These are phyloP conservation scores for Thermothelomyces thermophilus DNA, from an alignment of 2,329 filamentous ascomycete species.

Conservation along the genomic window DNA sequence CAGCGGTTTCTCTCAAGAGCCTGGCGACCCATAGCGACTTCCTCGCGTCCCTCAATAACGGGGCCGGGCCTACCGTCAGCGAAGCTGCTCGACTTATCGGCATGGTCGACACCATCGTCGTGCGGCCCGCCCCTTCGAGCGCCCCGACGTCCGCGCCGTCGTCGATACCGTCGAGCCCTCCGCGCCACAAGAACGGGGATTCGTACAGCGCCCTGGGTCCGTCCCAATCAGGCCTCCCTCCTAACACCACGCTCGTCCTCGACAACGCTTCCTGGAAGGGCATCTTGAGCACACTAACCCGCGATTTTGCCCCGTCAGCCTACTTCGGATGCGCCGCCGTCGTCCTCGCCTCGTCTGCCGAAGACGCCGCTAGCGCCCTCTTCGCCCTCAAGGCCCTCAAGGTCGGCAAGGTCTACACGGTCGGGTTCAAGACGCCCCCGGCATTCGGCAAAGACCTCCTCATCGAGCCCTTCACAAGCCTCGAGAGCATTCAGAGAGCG, in stretches of 20 bases:
- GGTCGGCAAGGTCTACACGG: conserved; percentile 74
- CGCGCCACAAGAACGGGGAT: conserved; percentile 31
- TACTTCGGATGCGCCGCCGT: conserved; percentile 71
- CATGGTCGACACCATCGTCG: conserved; percentile 74
- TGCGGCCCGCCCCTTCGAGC: conserved; percentile 43
- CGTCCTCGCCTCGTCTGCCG: conserved; percentile 63
- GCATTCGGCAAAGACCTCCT: conserved; percentile 59
- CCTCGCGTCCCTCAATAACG: conserved; percentile 44
- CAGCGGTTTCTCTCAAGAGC: conserved; percentile 55
- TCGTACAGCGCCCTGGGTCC: conserved; percentile 16
- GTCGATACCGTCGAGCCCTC: conserved; percentile 44
- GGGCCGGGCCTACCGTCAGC: conserved; percentile 53
- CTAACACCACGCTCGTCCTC: conserved; percentile 56
- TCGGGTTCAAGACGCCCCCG: conserved; percentile 65
- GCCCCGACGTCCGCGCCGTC: conserved; percentile 39
- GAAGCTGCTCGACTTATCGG: conserved; percentile 74
- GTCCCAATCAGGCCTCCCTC: conserved; percentile 35
- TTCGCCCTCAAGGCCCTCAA: conserved; percentile 71
- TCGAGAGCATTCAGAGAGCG: conserved; percentile 55
- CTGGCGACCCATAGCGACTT: conserved; percentile 52
- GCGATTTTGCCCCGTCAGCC: conserved; percentile 75
- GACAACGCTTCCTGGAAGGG: conserved; percentile 85
- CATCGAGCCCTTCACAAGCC: conserved; percentile 72
- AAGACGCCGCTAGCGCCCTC: conserved; percentile 71
- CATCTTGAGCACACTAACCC: conserved; percentile 71